Evolutionary conservation across 1,284 basidiomycete species (phyloP).

Genomic region (Trichosporon sp.): DNA sequence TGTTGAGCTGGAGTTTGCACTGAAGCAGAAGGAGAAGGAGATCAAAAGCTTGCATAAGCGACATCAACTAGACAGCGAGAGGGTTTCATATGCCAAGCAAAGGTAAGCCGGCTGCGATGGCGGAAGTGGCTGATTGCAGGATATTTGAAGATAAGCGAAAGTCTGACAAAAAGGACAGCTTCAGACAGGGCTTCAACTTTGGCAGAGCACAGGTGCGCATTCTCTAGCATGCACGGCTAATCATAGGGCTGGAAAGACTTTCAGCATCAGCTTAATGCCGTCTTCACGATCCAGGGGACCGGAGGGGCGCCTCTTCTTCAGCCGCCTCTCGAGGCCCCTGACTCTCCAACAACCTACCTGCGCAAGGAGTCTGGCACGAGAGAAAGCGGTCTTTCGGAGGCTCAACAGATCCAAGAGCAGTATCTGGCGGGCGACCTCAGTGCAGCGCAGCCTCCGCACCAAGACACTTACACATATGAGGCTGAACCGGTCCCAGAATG

Average conservation of each 20-base stretch:
- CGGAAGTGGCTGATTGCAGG: not conserved
- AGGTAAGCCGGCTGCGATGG: not conserved
- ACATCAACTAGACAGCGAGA: not conserved
- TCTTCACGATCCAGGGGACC: not conserved
- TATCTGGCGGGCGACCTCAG: not conserved
- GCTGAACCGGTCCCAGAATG: not conserved
- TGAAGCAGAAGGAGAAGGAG: not conserved
- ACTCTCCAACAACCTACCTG: not conserved
- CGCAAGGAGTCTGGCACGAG: not conserved
- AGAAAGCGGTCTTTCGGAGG: not conserved
- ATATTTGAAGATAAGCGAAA: not conserved
- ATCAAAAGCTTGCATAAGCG: not conserved
- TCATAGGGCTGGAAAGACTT: not conserved
- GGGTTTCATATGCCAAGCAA: not conserved
- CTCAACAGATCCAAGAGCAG: not conserved
- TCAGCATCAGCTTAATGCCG: not conserved
- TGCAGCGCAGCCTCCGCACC: not conserved
- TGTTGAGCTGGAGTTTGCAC: not conserved
- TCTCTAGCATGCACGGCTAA: not conserved
- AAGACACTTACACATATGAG: not conserved
- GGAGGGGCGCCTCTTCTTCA: not conserved
- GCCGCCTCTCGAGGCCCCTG: no score
- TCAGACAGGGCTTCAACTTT: not conserved
- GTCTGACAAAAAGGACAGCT: not conserved
- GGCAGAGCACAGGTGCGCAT: not conserved